Conservation (phyloP, 306 rosid species). For the Cucumis melo region DNA sequence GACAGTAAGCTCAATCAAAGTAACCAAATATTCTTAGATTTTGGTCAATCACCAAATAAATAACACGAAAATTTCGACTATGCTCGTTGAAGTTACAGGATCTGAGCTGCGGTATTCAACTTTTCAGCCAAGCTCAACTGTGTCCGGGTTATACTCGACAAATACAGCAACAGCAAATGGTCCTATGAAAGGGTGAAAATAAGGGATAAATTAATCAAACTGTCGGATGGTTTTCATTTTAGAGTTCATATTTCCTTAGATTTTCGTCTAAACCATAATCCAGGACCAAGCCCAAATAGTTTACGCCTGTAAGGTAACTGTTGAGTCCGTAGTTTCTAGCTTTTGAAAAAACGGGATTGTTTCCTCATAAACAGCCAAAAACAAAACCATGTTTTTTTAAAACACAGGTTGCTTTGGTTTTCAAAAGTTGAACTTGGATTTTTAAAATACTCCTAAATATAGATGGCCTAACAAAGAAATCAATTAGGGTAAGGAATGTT, state of each 20-base stretch:
- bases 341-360: neutral
- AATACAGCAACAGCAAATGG: constrained; percentile 65
- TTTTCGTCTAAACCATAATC: neutral
- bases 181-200: constrained; percentile 27
- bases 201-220: neutral
- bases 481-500: neutral
- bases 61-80: neutral
- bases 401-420: neutral
- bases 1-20: neutral
- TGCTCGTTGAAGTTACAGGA: constrained; percentile 32
- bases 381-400: neutral
- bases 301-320: neutral
- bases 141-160: constrained; percentile 86
- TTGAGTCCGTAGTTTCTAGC: neutral
- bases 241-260: too few relatives aligned
- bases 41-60: constrained; percentile 2
- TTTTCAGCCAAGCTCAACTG: constrained; percentile 78
- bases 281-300: neutral
- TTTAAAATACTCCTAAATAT: too few relatives aligned
- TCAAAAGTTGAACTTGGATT: neutral
- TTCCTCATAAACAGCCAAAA: neutral
- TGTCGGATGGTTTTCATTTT: neutral
- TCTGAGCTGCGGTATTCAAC: constrained; percentile 90
- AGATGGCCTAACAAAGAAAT: neutral
- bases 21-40: neutral